A percentile compares a stretch with the other conserved stretches of the same genome.
Conservation (phyloP, 345 rosid genomes). For the Cardiospermum halicacabum region DNA sequence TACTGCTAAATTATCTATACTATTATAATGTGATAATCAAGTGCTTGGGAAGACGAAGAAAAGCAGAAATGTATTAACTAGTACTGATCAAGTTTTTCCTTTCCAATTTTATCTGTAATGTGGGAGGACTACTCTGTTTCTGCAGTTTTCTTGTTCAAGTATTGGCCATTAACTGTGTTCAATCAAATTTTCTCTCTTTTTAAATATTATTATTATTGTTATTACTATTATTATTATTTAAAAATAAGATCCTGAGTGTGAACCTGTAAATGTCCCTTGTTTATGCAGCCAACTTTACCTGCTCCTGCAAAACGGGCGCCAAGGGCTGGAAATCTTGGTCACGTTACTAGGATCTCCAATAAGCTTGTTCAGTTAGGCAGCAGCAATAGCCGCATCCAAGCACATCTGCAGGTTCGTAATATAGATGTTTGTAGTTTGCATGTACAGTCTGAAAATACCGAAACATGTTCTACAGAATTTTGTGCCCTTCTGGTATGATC, state of each 20-base stretch:
- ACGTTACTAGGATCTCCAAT: slow-evolving; percentile 74
- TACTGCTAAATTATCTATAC: not conserved
- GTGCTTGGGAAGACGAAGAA: slow-evolving; percentile 1
- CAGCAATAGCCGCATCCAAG: slow-evolving; percentile 50
- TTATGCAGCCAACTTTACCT: slow-evolving; percentile 71
- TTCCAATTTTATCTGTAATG: not conserved
- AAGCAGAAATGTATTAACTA: not conserved
- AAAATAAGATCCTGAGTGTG: too few relatives aligned
- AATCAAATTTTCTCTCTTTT: too few relatives aligned
- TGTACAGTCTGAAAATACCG: not conserved
- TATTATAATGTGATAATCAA: not conserved
- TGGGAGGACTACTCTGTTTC: not conserved
- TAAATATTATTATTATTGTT: too few relatives aligned
- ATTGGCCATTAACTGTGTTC: too few relatives aligned
- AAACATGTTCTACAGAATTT: not conserved
- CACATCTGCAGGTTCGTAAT: slow-evolving; percentile 68
- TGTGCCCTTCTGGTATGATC: too few relatives aligned
- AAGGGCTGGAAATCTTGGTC: slow-evolving; percentile 84
- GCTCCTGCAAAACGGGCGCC: slow-evolving; percentile 73
- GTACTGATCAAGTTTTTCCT: not conserved
- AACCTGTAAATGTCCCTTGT: slow-evolving; percentile 13
- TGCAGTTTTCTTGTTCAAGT: not conserved
- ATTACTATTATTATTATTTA: too few relatives aligned
- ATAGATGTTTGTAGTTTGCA: not conserved
- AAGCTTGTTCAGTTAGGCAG: slow-evolving; percentile 75